Evolutionary conservation across 1,284 basidiomycete species (phyloP).

Genomic region (Fistulinella cinereoalba): DNA sequence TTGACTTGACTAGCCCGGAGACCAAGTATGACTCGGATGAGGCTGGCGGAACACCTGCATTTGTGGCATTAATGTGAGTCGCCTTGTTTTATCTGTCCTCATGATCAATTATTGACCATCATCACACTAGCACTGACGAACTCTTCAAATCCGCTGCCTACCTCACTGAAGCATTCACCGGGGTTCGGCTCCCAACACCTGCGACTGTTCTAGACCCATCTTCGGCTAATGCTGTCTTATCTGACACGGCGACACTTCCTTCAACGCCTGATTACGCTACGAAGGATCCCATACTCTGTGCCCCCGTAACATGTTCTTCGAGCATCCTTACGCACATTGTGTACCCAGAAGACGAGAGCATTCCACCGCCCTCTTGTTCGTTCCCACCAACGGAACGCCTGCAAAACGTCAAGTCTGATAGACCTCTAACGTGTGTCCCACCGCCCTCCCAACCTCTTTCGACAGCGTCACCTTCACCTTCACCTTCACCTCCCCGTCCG

Average conservation of each 20-base stretch:
- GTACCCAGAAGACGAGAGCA: slow-evolving; percentile 7
- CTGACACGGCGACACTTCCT: neutral
- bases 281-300: slow-evolving; percentile 14
- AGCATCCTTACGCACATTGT: slow-evolving; percentile 21
- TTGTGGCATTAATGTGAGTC: slow-evolving; percentile 61
- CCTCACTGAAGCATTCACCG: slow-evolving; percentile 57
- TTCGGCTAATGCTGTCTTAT: neutral
- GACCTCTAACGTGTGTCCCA: neutral
- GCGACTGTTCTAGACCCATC: slow-evolving; percentile 20
- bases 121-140: slow-evolving; percentile 57
- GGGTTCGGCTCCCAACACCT: slow-evolving; percentile 30
- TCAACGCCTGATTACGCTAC: neutral
- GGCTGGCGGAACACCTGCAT: slow-evolving; percentile 61
- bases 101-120: slow-evolving; percentile 6
- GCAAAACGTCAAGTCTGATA: neutral
- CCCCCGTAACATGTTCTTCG: slow-evolving; percentile 17
- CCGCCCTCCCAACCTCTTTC: neutral
- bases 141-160: slow-evolving; percentile 68
- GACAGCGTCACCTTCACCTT: neutral
- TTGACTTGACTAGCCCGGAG: slow-evolving; percentile 41
- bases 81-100: neutral
- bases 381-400: neutral
- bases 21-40: slow-evolving; percentile 61
- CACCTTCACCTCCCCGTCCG: neutral
- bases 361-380: neutral